Evolutionary conservation across 176 grass and related monocot species (phyloP).

Genomic region (Secale cereale): DNA sequence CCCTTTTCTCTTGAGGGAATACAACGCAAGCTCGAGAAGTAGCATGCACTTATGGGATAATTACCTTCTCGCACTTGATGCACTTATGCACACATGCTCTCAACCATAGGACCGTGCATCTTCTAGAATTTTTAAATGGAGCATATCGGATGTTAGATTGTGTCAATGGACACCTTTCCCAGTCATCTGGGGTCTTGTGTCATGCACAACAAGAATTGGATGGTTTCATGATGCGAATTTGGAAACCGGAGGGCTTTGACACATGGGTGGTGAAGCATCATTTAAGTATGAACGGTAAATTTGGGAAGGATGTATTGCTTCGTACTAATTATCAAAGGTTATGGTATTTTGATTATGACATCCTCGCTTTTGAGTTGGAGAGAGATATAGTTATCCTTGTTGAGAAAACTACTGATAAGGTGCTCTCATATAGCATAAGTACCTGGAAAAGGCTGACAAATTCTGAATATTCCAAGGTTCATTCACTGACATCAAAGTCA

Average conservation of each 20-base stretch:
- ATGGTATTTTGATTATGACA: not conserved
- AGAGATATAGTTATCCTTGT: not conserved
- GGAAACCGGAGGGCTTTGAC: constrained; percentile 3
- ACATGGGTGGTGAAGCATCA: constrained; percentile 22
- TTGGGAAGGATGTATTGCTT: not conserved
- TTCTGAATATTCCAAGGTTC: no score
- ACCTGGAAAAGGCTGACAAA: not conserved
- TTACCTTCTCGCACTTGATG: not conserved
- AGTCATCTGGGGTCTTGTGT: not conserved
- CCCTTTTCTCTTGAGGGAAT: no score
- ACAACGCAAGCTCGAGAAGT: no score
- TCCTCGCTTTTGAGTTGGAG: constrained; percentile 11
- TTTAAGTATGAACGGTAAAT: not conserved
- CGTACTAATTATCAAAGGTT: not conserved
- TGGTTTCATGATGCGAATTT: not conserved
- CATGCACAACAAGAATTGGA: not conserved
- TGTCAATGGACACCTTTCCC: not conserved
- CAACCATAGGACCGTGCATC: not conserved
- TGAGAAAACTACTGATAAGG: no score
- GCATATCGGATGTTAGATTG: not conserved
- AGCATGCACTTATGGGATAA: not conserved
- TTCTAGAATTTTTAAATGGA: not conserved
- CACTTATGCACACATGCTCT: not conserved
- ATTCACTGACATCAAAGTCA: no score
- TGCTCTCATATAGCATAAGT: no score